Evolutionary conservation across 768 basidiomycete species (phyloP), one percentile per base, ranked within the genome.

Genomic region (Mycena metata): DNA sequence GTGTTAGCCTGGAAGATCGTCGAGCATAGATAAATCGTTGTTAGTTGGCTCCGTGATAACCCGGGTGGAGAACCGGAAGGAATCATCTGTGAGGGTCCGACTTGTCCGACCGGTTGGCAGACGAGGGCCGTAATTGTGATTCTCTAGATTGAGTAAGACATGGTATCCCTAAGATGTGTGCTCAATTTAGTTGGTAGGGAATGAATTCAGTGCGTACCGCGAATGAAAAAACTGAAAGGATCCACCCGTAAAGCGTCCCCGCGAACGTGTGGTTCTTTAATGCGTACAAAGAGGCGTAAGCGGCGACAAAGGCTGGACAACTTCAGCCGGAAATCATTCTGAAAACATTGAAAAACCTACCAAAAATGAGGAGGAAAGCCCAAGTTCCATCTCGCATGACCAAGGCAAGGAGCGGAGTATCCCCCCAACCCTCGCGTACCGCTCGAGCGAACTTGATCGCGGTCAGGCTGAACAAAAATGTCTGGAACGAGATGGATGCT

Each of bases 341-440:
- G 19, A 13, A 11, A 54, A 47, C 13, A 13, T 33, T 5, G 1
- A 30, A 8, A 23, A 12, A 51, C 64, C 74, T 56, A 85, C 86
- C 60, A 65, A 84, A 83, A 11, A 85, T 66, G 5, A 82, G 51
- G 36, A 82, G 46, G 73, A 83, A 85, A 1, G 83, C 82, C 77
- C 82, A 81, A 3, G 81, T 79, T 10, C 85, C 82, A 72, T 87
- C 86, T 19, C 81, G 80, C 71, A 84, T 76, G 19, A 86, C 75
- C 49, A 86, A 67, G 5, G 76, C 66, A 13, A 84, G 68, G 11
- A 86, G 72, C 0, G 83, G 84, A 1, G 80, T 78, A 51, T 83
- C 79, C 24, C 82, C 83, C 82, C 81, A 82, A 12, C 82, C 83
- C 0, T 73, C 73, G 45, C 80, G 80, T 9, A 78, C 60, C 3